These are phyloP conservation scores for Cucumis melo DNA, from an alignment of 306 rosid species.

Conservation along the genomic window DNA sequence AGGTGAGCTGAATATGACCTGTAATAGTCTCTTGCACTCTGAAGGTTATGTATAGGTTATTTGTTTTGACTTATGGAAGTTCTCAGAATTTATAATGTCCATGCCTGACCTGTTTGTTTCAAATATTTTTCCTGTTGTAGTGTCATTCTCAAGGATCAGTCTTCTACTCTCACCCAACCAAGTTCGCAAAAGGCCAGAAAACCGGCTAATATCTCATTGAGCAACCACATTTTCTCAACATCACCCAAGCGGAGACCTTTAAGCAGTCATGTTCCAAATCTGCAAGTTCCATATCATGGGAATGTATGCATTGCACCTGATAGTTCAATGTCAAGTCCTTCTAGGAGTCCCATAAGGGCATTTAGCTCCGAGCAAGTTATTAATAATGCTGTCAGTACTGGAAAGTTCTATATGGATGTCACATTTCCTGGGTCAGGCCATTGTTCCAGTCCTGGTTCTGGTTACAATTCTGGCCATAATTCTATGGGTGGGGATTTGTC, in stretches of 20 bases:
- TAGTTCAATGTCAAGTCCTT: constrained; percentile 68
- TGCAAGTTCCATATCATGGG: constrained; percentile 73
- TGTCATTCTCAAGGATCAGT: constrained; percentile 53
- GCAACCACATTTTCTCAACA: constrained; percentile 40
- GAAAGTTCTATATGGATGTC: constrained; percentile 25
- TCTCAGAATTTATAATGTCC: constrained; percentile 11
- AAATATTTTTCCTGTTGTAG: constrained; percentile 25
- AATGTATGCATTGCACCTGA: constrained; percentile 44
- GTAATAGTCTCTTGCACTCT: background rate
- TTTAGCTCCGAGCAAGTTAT: constrained; percentile 40
- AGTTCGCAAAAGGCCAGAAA: constrained; percentile 39
- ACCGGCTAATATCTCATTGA: constrained; percentile 35
- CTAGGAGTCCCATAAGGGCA: constrained; percentile 55
- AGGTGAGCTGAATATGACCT: constrained; percentile 34
- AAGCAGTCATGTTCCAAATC: constrained; percentile 71
- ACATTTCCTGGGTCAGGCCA: constrained; percentile 70
- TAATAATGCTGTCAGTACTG: constrained; percentile 39
- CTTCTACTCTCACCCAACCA: constrained; percentile 27
- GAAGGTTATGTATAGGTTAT: background rate
- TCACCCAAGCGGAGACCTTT: constrained; percentile 74
- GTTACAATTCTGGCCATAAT: constrained; percentile 95
- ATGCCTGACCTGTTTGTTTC: constrained; percentile 18
- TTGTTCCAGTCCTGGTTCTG: constrained; percentile 97
- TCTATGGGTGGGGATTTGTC: constrained; percentile 98
- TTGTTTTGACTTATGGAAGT: background rate